Evolutionary conservation across 805 yeast species (phyloP).

Genomic region (Schwanniomyces vanrijiae): DNA sequence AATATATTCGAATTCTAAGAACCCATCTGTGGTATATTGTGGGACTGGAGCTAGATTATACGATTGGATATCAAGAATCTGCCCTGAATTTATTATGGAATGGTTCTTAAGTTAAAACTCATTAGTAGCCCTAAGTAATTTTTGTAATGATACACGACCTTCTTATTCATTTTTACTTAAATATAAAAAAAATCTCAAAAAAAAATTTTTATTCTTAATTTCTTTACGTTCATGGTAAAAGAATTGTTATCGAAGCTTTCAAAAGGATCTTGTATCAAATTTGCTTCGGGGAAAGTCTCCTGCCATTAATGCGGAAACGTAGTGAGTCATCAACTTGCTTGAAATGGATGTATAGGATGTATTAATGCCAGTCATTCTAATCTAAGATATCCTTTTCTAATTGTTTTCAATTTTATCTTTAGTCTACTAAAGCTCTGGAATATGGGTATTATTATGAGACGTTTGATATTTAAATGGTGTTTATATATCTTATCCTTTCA

Average conservation of each 20-base stretch:
- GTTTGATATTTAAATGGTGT: conserved; percentile 1
- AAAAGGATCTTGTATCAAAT: conserved; percentile 38
- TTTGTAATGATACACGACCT: conserved; percentile 5
- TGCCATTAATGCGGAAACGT: conserved; percentile 73
- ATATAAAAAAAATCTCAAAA: background rate
- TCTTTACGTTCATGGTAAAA: conserved; percentile 62
- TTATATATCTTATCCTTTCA: background rate
- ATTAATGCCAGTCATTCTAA: background rate
- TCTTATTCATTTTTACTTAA: background rate
- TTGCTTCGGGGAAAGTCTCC: conserved; percentile 91
- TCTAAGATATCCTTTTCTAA: conserved; percentile 9
- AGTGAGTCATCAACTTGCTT: conserved; percentile 31
- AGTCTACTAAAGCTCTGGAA: conserved; percentile 16
- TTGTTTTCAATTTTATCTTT: conserved; percentile 19
- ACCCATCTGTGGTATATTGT: conserved; percentile 37
- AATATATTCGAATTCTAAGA: conserved; percentile 21
- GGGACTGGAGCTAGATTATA: conserved; percentile 44
- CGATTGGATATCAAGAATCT: conserved; percentile 28
- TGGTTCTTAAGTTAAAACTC: conserved; percentile 14
- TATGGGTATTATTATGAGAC: conserved; percentile 1
- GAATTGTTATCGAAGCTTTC: conserved; percentile 80
- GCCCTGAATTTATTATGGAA: conserved; percentile 32
- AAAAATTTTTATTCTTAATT: conserved; percentile 10
- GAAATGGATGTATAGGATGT: conserved; percentile 2
- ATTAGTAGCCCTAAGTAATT: conserved; percentile 3